Evolutionary conservation across 208 protist genomes (phyloP).

Genomic region (Willaertia magna): DNA sequence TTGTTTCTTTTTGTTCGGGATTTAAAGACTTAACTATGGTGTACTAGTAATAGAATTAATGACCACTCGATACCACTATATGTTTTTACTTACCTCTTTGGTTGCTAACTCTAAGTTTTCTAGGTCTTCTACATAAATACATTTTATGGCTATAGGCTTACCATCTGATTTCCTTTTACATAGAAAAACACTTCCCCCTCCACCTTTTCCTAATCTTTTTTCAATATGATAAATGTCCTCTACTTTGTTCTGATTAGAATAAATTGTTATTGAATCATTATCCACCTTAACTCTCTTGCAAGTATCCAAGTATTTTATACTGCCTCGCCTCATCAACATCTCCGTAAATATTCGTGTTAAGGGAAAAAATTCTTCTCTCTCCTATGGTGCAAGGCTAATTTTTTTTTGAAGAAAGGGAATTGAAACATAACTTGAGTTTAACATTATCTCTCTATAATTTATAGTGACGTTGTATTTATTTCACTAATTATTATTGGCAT

Average conservation of each 20-base stretch:
- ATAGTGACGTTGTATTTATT: too few relatives aligned
- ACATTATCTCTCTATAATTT: too few relatives aligned
- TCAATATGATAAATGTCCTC: not conserved
- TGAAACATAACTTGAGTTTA: too few relatives aligned
- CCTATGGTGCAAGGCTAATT: too few relatives aligned
- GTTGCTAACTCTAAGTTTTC: not conserved
- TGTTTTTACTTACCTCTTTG: not conserved
- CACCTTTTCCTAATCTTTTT: not conserved
- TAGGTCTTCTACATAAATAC: not conserved
- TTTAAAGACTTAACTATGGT: not conserved
- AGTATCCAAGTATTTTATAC: not conserved
- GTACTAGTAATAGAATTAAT: not conserved
- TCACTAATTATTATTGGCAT: too few relatives aligned
- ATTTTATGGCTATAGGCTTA: too few relatives aligned
- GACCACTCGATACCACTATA: not conserved
- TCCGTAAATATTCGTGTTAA: not conserved
- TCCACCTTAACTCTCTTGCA: not conserved
- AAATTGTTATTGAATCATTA: not conserved
- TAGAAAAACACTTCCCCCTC: not conserved
- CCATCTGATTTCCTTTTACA: not conserved
- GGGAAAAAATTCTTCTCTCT: too few relatives aligned
- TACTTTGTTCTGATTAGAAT: not conserved
- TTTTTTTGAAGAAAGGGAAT: too few relatives aligned
- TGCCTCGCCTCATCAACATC: too few relatives aligned
- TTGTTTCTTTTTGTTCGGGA: not conserved